phyloP scores from a whole-genome alignment of 768 basidiomycete species.

The Chalciporus sphaerocephalus region DNA sequence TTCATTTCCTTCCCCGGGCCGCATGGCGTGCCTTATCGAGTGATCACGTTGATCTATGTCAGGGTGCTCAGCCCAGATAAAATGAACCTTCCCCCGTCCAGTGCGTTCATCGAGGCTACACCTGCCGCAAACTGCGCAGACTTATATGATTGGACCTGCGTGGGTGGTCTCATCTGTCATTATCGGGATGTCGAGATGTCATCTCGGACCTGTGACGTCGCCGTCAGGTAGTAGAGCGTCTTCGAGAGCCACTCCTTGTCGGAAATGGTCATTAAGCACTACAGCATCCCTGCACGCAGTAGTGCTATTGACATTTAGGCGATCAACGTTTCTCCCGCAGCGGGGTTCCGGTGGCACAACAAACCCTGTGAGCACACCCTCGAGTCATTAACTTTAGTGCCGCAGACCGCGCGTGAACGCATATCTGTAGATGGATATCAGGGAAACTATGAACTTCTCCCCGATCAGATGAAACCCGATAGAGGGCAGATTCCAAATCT shows the following conservation, averaged over 20 bases:
- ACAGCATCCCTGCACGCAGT: constrained; percentile 12
- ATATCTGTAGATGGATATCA: not conserved
- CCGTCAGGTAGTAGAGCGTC: not conserved
- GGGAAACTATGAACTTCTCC: not conserved
- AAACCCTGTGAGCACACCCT: constrained; percentile 14
- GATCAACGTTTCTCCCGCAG: not conserved
- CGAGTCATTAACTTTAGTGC: not conserved
- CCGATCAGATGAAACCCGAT: constrained; percentile 11
- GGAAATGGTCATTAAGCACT: not conserved
- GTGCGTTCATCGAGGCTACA: constrained; percentile 6
- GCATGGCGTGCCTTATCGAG: constrained; percentile 11
- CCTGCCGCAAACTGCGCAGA: not conserved
- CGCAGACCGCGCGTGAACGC: not conserved
- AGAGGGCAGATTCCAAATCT: not conserved
- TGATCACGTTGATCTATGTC: constrained; percentile 4
- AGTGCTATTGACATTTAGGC: constrained; percentile 10
- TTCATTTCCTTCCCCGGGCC: constrained; percentile 19
- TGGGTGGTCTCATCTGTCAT: constrained; percentile 2
- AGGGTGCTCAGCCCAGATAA: not conserved
- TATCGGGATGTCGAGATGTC: not conserved
- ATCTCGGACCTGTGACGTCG: constrained; percentile 14
- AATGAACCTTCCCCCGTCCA: constrained; percentile 1
- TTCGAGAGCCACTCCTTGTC: constrained; percentile 3
- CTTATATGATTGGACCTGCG: constrained; percentile 12
- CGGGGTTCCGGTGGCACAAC: not conserved